These are phyloP conservation scores for Coccinonectria pachysandricola DNA, from an alignment of 2,329 filamentous ascomycete genomes.

Conservation along the genomic window DNA sequence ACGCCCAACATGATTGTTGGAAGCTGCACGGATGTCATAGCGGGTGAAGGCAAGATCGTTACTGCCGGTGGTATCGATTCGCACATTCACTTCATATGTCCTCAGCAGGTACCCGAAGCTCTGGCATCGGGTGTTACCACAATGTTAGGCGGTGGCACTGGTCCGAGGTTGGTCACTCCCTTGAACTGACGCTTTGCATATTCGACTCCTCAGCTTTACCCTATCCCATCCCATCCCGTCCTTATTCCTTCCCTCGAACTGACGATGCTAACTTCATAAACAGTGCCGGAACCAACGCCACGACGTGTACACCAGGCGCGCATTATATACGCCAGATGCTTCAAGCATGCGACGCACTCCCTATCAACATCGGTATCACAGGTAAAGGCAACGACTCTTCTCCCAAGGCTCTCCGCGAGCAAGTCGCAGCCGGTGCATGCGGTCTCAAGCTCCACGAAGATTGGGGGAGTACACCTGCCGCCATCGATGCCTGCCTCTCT, in stretches of 20 bases:
- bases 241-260: not conserved
- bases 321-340: constrained; percentile 83
- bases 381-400: constrained; percentile 86
- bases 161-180: too few species aligned
- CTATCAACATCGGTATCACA: constrained; percentile 82
- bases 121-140: constrained; percentile 82
- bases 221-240: not conserved
- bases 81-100: constrained; percentile 92
- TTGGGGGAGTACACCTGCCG: constrained; percentile 85
- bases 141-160: constrained; percentile 81
- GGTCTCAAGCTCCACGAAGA: constrained; percentile 94
- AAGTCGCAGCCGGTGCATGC: constrained; percentile 73
- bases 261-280: constrained; percentile 2
- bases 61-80: constrained; percentile 85
- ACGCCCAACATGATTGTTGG: constrained; percentile 70
- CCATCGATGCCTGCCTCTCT: constrained; percentile 75
- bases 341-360: constrained; percentile 70
- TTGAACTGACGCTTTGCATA: too few species aligned
- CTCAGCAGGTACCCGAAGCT: constrained; percentile 78
- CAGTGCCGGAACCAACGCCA: constrained; percentile 79
- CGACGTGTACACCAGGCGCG: constrained; percentile 82
- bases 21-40: constrained; percentile 82
- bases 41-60: constrained; percentile 80
- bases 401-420: constrained; percentile 61
- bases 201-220: constrained; percentile 18